Evolutionary conservation across 2,329 filamentous ascomycete species (phyloP).

Genomic region (Thelonectria blattea): DNA sequence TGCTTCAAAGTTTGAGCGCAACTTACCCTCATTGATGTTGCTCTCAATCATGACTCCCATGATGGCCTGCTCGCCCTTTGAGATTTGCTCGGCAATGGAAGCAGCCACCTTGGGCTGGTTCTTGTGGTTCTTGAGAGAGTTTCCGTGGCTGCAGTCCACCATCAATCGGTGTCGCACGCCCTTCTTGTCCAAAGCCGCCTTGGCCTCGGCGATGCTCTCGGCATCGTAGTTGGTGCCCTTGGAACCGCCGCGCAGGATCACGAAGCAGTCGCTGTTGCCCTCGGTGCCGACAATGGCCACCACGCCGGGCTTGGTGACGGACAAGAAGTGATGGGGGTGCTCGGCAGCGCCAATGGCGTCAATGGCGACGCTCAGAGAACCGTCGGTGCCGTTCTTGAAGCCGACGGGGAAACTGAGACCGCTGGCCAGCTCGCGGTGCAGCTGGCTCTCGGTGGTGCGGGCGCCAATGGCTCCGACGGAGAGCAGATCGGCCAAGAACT

Average conservation of each 20-base stretch:
- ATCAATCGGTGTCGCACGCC: slow-evolving; percentile 80
- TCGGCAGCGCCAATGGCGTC: slow-evolving; percentile 93
- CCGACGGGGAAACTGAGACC: slow-evolving; percentile 96
- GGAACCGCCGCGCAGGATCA: slow-evolving; percentile 90
- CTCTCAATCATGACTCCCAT: slow-evolving; percentile 99
- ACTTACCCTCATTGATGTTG: slow-evolving; percentile 86
- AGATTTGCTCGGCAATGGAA: slow-evolving; percentile 81
- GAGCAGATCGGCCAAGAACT: slow-evolving; percentile 92
- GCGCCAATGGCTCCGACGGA: slow-evolving; percentile 93
- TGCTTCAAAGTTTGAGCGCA: slow-evolving; percentile 27
- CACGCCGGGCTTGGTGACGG: slow-evolving; percentile 94
- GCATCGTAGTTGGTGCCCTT: slow-evolving; percentile 94
- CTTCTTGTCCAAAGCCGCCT: slow-evolving; percentile 77
- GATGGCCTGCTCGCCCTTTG: slow-evolving; percentile 81
- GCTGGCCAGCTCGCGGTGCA: slow-evolving; percentile 92
- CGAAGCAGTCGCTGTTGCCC: slow-evolving; percentile 96
- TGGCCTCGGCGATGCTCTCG: slow-evolving; percentile 81
- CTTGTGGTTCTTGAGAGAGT: slow-evolving; percentile 93
- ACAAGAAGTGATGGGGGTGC: slow-evolving; percentile 95
- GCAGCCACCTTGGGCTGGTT: slow-evolving; percentile 96
- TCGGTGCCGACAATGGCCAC: slow-evolving; percentile 93
- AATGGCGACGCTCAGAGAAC: slow-evolving; percentile 84
- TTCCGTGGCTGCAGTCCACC: slow-evolving; percentile 98
- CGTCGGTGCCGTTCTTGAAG: slow-evolving; percentile 99
- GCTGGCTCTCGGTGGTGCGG: slow-evolving; percentile 94